phyloP scores from a whole-genome alignment of 176 grass and related monocot genomes.

The Hordeum vulgare region DNA sequence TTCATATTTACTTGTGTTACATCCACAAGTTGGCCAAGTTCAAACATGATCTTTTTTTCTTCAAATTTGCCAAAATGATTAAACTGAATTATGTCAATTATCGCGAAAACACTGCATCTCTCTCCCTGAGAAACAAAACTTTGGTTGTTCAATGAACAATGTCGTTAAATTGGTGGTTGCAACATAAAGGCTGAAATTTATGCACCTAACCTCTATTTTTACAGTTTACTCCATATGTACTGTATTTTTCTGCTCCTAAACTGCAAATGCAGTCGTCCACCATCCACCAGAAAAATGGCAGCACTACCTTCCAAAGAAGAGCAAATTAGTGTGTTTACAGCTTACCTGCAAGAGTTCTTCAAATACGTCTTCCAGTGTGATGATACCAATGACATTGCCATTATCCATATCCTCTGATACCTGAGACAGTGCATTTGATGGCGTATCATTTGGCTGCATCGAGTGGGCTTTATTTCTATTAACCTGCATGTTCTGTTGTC shows the following conservation, averaged over 20 bases:
- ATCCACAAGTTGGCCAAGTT: neutral
- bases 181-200: neutral
- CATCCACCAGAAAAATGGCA: neutral
- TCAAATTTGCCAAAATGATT: neutral
- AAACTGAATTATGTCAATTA: neutral
- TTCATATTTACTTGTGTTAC: neutral
- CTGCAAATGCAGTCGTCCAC: neutral
- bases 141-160: neutral
- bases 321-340: conserved; percentile 7
- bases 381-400: conserved; percentile 93
- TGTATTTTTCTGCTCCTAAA: neutral
- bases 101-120: neutral
- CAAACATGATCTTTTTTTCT: neutral
- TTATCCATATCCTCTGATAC: conserved; percentile 86
- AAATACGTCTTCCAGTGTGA: conserved; percentile 98
- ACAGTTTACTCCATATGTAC: neutral
- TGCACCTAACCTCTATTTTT: neutral
- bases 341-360: conserved; percentile 96
- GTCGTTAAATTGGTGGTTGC: neutral
- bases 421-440: conserved; percentile 33
- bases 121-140: neutral
- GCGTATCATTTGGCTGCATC: conserved; percentile 30
- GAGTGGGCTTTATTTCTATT: conserved; percentile 39
- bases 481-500: conserved; percentile 38
- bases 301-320: neutral